Base-by-base conservation (phyloP, 1,284 basidiomycete genomes). In the Ganoderma leucocontextum region DNA sequence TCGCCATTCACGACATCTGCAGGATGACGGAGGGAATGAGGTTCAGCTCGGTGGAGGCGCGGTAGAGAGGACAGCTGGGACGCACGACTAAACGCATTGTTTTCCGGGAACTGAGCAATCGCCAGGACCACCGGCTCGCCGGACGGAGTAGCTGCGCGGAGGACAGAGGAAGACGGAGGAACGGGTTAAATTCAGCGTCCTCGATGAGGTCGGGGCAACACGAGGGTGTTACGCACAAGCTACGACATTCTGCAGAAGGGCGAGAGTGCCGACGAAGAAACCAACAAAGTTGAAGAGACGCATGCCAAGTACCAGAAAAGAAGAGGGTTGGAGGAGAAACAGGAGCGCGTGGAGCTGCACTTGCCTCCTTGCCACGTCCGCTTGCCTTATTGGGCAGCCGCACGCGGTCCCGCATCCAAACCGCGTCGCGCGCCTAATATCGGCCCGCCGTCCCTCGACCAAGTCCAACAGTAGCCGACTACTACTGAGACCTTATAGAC, bases 1-100 rank as follows among this genome's bases (percentile, higher is more conserved):
- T 96, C 92, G 68, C 95, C 95, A 76, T 97, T 97, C 60, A 95
- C 89, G 63, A 96, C 84, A 70, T 95, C 95, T 95, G 76, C 44
- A 72, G 12, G 17, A 35, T 13, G 17, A 19, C 12, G 17, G 9
- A 25, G 13, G 22, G 12, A 38, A 41, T 22, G 38, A 10, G 13
- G 29, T 19, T n/a, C 35, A 25, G 29, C 19, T 29, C 29, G n/a
- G 22, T 10, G 61, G 42, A 38, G 6, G 15, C 15, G 19, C 47
- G 35, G 29, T 3, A 25, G 22, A 25, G 55, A 58, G 44, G 52
- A 62, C 52, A 49, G 36, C 49, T 33, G 25, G n/a, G 19, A 89
- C 94, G 78, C 79, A 96, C 95, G 91, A 74, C 91, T 92, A 75
- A 95, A 95, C 1, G 89, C 87, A 80, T 96, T 96, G 70, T 84